A percentile compares a stretch with the other conserved stretches of the same genome.
These are phyloP conservation scores for Leishmania turanica DNA, from an alignment of 208 protist genomes.

Conservation along the genomic window DNA sequence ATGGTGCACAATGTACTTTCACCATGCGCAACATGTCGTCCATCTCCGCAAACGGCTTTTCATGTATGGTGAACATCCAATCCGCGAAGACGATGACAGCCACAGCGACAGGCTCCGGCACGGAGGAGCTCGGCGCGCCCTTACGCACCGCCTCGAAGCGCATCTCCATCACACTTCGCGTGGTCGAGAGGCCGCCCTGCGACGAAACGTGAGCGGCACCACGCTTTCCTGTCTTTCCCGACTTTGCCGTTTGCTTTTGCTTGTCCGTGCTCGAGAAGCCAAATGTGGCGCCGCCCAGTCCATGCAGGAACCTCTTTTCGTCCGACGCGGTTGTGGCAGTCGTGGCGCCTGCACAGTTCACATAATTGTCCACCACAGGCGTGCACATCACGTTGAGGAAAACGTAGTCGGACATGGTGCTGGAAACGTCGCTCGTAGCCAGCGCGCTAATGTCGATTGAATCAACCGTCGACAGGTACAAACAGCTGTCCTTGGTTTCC, in stretches of 20 bases:
- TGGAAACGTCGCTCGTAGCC: constrained; percentile 14
- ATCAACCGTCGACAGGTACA: constrained; percentile 69
- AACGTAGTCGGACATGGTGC: constrained; percentile 58
- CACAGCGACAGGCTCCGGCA: constrained; percentile 59
- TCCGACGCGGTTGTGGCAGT: background rate
- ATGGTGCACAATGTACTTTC: constrained; percentile 65
- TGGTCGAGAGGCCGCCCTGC: constrained; percentile 4
- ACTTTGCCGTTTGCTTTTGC: background rate
- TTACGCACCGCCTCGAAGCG: constrained; percentile 78
- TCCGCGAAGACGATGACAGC: constrained; percentile 76
- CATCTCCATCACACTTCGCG: constrained; percentile 74
- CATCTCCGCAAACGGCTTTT: constrained; percentile 87
- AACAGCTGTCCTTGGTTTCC: constrained; percentile 64
- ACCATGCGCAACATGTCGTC: constrained; percentile 83
- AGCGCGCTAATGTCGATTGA: constrained; percentile 33
- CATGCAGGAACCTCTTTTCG: background rate
- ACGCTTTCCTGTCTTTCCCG: constrained; percentile 6
- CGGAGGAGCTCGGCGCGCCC: constrained; percentile 39
- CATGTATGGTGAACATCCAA: constrained; percentile 89
- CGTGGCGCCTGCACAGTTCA: background rate
- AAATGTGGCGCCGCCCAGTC: background rate
- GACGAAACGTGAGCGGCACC: background rate
- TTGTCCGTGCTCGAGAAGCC: background rate
- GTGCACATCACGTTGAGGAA: constrained; percentile 82
- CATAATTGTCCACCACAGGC: constrained; percentile 32